Evolutionary conservation across 2,329 filamentous ascomycete genomes (phyloP), one percentile per base, ranked within the genome.

Genomic region (Xylariaceae sp.): DNA sequence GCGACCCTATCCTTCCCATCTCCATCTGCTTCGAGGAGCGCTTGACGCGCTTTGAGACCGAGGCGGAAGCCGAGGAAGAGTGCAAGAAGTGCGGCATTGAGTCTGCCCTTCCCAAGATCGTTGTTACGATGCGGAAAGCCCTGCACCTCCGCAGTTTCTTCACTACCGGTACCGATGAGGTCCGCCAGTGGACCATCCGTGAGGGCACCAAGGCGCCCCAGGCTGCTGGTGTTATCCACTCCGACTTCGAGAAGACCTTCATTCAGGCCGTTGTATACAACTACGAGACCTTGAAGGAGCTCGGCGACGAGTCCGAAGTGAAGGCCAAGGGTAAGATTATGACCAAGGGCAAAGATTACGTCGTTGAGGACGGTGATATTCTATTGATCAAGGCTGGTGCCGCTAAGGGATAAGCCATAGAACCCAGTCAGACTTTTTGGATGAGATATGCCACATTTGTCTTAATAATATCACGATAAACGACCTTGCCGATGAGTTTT

Each of bases 221-320:
- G 72, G 94, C 94, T 51, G 94, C 94, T 44, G 94, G 94, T 82
- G 94, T 99, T 64, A 99, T 99, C 68, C 94, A 99, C 78, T 90
- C 88, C 67, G 94, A 99, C 74, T 97, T 99, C 67, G 94, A 99
- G 77, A 99, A 99, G 87, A 99, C 95, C 0, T 99, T 99, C 74
- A 99, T 99, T 70, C 95, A 99, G 78, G 89, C 83, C 64, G 83
- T 99, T 65, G 92, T 97, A 35, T 97, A 96, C 80, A 97, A 96
- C 80, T 99, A 86, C 77, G 80, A 74, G 30, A 78, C 82, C 1
- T 79, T 99, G 56, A 91, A 88, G 78, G 94, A 97, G 77, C 80
- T 89, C 53, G 93, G 93, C 55, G 91, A 96, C 65, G 94, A 99
- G 80, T 80, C 86, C 23, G 85, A 89, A 67, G 89, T 97, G 67